These are phyloP conservation scores for Diutina pseudorugosa DNA, from an alignment of 1,139 yeast species.

Conservation along the genomic window DNA sequence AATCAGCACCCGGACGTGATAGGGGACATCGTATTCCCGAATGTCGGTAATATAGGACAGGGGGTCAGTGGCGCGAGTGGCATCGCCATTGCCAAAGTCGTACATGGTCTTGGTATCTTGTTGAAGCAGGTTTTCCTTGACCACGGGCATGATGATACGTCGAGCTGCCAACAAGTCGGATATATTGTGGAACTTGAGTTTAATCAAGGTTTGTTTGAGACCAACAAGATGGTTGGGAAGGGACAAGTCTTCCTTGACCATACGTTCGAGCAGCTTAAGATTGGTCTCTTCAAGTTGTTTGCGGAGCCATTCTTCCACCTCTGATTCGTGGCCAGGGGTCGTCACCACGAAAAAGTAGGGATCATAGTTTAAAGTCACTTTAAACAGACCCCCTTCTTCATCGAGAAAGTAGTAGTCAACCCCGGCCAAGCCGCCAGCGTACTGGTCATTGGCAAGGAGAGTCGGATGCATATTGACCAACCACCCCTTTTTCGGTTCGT, in stretches of 20 bases:
- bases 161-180: constrained; percentile 69
- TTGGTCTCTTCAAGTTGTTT: constrained; percentile 47
- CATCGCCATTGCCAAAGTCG: not conserved
- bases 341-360: constrained; percentile 82
- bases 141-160: constrained; percentile 53
- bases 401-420: constrained; percentile 95
- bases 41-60: constrained; percentile 63
- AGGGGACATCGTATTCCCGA: constrained; percentile 93
- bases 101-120: not conserved
- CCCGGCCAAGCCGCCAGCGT: constrained; percentile 49
- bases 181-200: constrained; percentile 64
- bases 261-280: constrained; percentile 43
- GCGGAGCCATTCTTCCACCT: constrained; percentile 76
- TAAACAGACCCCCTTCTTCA: constrained; percentile 94
- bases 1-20: constrained; percentile 88
- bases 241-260: constrained; percentile 65
- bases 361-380: constrained; percentile 69
- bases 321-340: constrained; percentile 54
- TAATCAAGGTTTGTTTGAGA: constrained; percentile 47
- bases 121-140: constrained; percentile 44
- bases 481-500: constrained; percentile 70
- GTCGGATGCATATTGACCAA: constrained; percentile 76
- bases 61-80: constrained; percentile 33
- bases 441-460: constrained; percentile 43
- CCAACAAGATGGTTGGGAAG: constrained; percentile 85